Evolutionary conservation across 208 protist species (phyloP).

Genomic region (Wallacemonas sp.): DNA sequence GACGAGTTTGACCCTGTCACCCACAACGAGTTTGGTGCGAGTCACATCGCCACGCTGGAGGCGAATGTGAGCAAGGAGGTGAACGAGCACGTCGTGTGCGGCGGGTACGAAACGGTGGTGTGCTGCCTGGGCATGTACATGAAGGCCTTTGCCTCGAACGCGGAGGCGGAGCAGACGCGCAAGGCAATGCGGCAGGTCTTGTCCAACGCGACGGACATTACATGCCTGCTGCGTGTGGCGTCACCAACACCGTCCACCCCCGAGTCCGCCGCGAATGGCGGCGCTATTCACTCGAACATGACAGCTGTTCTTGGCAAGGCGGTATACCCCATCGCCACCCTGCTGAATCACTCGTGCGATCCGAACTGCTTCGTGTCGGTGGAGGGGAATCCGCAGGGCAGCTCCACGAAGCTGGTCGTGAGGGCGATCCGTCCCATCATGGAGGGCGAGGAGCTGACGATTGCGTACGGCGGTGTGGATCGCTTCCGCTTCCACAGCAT

Average conservation of each 20-base stretch:
- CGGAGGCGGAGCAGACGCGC: conserved; percentile 64
- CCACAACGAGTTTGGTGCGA: conserved; percentile 31
- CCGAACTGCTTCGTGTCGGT: conserved; percentile 85
- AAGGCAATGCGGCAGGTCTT: conserved; percentile 76
- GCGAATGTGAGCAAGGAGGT: conserved; percentile 63
- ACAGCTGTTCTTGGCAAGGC: conserved; percentile 63
- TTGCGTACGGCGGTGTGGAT: conserved; percentile 73
- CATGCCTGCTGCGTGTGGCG: conserved; percentile 41
- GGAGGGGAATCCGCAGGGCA: conserved; percentile 71
- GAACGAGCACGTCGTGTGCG: conserved; percentile 29
- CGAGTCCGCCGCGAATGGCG: not conserved
- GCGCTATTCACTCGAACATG: conserved; percentile 43
- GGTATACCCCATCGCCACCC: conserved; percentile 53
- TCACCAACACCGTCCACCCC: conserved; percentile 9
- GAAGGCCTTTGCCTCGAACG: conserved; percentile 34
- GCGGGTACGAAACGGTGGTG: conserved; percentile 71
- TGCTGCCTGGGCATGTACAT: conserved; percentile 62
- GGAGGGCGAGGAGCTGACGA: conserved; percentile 77
- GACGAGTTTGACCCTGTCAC: conserved; percentile 28
- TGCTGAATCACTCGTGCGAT: conserved; percentile 84
- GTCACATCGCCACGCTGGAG: conserved; percentile 44
- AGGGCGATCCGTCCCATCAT: conserved; percentile 62
- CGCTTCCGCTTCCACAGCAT: conserved; percentile 77
- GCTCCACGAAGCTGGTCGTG: conserved; percentile 46
- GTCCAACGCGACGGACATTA: conserved; percentile 58